Base-by-base conservation (phyloP, 805 yeast species). In the Candida stauntonica region DNA sequence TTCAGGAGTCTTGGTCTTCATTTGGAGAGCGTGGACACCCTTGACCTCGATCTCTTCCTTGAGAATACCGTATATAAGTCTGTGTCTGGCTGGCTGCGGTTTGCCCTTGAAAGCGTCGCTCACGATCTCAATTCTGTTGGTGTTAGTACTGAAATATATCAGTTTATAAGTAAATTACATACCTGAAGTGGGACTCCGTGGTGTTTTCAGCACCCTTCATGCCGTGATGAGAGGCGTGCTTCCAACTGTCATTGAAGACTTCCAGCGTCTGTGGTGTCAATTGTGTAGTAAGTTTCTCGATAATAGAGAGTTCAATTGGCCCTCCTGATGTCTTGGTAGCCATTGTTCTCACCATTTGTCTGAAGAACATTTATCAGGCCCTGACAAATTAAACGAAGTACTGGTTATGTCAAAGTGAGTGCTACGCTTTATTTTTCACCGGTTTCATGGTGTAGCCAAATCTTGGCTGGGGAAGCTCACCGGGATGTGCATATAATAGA, bases 1-100 rank as follows among this genome's bases (percentile, higher is more conserved):
- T 31, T 64, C 68, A 1, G 75, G 73, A 2, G 96, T 87, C 61
- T 82, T 83, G 0, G 95, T 82, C 58, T 78, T 78, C 63, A 89
- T 70, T 57, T 87, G 96, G 44, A 89, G 65, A 0, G 97, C 96
- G 64, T 89, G 98, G 15, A 91, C 77, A 1, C 93, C 89, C 41
- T 77, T 72, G 23, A 63, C 66, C 35, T 75, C 70, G 51, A 89
- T 63, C 55, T 89, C 96, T 20, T 86, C 86, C 38, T 75, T 77
- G 31, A 91, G 66, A 34, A 85, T 55, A 35, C 64, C 63, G 57
- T 86, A 89, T 0, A 91, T 70, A 55, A 80, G 54, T 42, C 97
- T 63, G 63, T 89, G 98, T 58, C 98, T 73, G 23, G 75, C 61
- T 0, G 95, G 91, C 55, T 77, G 68, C 11, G 68, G 60, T 58